phyloP scores from a whole-genome alignment of 768 basidiomycete species.

The Leccinum pellstonianum region DNA sequence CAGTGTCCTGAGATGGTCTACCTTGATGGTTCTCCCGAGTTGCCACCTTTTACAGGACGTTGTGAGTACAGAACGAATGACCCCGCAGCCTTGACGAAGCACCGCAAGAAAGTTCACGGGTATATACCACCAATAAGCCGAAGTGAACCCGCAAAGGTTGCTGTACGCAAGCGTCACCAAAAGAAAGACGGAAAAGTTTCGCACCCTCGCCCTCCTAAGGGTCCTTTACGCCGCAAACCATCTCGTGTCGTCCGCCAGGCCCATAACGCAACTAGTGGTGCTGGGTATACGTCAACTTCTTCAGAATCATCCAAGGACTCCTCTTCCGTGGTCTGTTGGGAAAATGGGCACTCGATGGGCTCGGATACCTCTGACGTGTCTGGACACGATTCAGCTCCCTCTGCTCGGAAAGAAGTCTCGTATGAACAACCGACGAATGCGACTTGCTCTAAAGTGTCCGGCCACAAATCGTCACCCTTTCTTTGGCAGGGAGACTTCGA shows the following conservation, averaged over 20 bases:
- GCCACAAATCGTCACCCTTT: background rate
- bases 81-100: constrained; percentile 26
- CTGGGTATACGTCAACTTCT: background rate
- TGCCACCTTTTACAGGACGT: background rate
- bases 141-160: background rate
- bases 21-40: background rate
- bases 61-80: constrained; percentile 26
- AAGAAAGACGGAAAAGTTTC: background rate
- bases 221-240: background rate
- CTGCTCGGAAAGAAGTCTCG: background rate
- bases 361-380: background rate
- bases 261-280: background rate
- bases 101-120: constrained; percentile 23
- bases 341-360: background rate
- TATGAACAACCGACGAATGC: background rate
- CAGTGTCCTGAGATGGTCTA: constrained; percentile 8
- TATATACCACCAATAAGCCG: constrained; percentile 17
- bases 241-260: background rate
- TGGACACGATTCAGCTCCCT: background rate
- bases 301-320: background rate
- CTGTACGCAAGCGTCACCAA: background rate
- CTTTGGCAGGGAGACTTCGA: background rate
- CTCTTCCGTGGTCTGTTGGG: too few species aligned
- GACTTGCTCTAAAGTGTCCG: background rate
- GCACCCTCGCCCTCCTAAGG: background rate